Percentiles rank a stretch among this genome's conserved stretches.
Evolutionary conservation across 805 yeast genomes (phyloP).

Genomic region (Candida berthetii): DNA sequence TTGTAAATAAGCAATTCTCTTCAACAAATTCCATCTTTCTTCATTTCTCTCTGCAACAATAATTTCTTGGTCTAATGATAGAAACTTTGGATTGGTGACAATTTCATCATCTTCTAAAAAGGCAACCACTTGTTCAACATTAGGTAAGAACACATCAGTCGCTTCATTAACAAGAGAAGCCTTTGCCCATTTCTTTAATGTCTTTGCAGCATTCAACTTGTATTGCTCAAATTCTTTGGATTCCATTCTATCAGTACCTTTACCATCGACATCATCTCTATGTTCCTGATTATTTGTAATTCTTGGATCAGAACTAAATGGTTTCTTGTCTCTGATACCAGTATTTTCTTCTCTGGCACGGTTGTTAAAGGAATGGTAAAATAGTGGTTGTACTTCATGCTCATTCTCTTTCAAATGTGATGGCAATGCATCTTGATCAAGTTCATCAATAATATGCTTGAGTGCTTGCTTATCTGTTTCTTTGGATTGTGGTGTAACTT

Average conservation of each 20-base stretch:
- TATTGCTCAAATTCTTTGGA: conserved; percentile 37
- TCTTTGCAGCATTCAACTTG: conserved; percentile 45
- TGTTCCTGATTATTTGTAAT: conserved; percentile 64
- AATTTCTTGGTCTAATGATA: conserved; percentile 32
- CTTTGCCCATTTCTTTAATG: conserved; percentile 51
- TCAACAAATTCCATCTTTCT: conserved; percentile 67
- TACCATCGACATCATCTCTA: conserved; percentile 68
- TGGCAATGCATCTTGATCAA: conserved; percentile 20
- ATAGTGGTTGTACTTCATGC: conserved; percentile 12
- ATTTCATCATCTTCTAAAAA: conserved; percentile 42
- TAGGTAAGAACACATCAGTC: conserved; percentile 45
- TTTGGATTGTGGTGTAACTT: neutral
- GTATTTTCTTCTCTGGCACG: conserved; percentile 83
- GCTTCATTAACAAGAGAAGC: conserved; percentile 29
- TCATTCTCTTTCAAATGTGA: conserved; percentile 17
- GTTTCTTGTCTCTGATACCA: conserved; percentile 81
- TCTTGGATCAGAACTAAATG: conserved; percentile 75
- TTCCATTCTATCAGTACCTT: conserved; percentile 63
- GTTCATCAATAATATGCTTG: conserved; percentile 4
- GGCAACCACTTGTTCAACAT: conserved; percentile 46
- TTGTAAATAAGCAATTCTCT: conserved; percentile 65
- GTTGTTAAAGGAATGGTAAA: conserved; percentile 65
- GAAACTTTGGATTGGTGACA: conserved; percentile 20
- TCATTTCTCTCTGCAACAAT: conserved; percentile 35
- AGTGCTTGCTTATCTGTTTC: neutral